Percentiles rank a stretch among this genome's conserved stretches.
These are phyloP conservation scores for Phylloporus arenicola DNA, from an alignment of 768 basidiomycete species.

Conservation along the genomic window DNA sequence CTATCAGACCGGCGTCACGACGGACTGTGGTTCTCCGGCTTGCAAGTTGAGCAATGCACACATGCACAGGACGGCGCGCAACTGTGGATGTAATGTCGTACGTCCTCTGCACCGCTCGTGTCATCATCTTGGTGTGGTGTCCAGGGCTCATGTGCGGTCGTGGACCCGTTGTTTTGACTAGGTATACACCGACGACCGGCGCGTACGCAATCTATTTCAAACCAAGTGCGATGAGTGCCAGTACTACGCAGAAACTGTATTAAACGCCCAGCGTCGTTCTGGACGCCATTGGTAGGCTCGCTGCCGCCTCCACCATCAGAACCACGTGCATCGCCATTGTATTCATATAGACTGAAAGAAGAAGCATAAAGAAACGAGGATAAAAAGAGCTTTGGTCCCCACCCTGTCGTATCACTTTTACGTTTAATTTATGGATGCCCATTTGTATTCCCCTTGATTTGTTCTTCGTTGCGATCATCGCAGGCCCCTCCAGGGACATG, in stretches of 20 bases:
- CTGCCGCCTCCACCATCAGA: slow-evolving; percentile 4
- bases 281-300: slow-evolving; percentile 16
- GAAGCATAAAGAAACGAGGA: neutral
- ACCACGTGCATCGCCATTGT: neutral
- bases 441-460: neutral
- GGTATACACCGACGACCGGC: slow-evolving; percentile 43
- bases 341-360: neutral
- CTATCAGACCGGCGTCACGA: slow-evolving; percentile 57
- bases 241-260: slow-evolving; percentile 25
- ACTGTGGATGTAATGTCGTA: slow-evolving; percentile 51
- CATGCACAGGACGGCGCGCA: slow-evolving; percentile 51
- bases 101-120: neutral
- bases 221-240: slow-evolving; percentile 56
- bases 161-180: slow-evolving; percentile 11
- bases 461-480: neutral
- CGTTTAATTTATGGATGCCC: neutral
- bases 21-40: slow-evolving; percentile 46
- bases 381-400: neutral
- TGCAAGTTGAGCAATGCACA: slow-evolving; percentile 57
- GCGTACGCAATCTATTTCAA: slow-evolving; percentile 63
- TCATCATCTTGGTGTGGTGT: neutral
- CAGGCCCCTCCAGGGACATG: neutral
- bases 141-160: neutral
- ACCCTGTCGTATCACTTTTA: neutral
- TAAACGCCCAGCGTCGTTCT: slow-evolving; percentile 31